Base-by-base conservation (phyloP, 2,329 filamentous ascomycete species). In the Blastomyces parvus region DNA sequence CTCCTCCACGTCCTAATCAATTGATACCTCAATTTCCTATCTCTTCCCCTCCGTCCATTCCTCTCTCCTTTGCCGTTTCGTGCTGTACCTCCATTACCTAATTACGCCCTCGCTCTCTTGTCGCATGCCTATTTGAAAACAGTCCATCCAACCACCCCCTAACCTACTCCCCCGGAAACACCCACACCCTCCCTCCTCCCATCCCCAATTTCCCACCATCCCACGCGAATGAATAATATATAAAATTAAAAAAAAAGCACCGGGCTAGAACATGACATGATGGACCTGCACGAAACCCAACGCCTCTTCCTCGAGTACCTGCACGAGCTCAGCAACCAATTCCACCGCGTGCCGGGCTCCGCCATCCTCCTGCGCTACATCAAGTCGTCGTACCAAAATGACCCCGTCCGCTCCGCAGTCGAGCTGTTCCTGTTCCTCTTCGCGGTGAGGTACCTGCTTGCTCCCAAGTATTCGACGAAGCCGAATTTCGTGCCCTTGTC, bases 371-470 rank as follows among this genome's bases (percentile, higher is more conserved):
- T 96, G 69, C 90, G 94, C 66, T 99, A 99, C 78, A 91, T 99
- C 74, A 90, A 90, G 76, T 96, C 91, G 64, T 96, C 91, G 74
- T 97, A 99, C 80, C 94, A 99, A 79, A 89, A 99, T 74, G 94
- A 99, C 71, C 94, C 94, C 11, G 86, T 97, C 63, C 88, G 95
- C 62, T 96, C 91, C 61, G 91, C 90, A 48, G 90, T 99, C 69
- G 94, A 99, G 78, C 81, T 99, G 60, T 87, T 97, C 68, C 83
- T 99, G 64, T 90, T 99, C 69, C 85, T 99, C 62, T 99, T 99
- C 79, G 95, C 95, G 67, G 88, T 99, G 64, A 86, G 92, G 67
- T 99, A 99, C 76, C 82, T 99, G 62, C 82, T 97, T 66, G 88
- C 91, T 66, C 92, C 93, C 0, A 91, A 90, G 61, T 99, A 99